Evolutionary conservation across 805 yeast genomes (phyloP).

Genomic region (Wickerhamomyces queroliae): DNA sequence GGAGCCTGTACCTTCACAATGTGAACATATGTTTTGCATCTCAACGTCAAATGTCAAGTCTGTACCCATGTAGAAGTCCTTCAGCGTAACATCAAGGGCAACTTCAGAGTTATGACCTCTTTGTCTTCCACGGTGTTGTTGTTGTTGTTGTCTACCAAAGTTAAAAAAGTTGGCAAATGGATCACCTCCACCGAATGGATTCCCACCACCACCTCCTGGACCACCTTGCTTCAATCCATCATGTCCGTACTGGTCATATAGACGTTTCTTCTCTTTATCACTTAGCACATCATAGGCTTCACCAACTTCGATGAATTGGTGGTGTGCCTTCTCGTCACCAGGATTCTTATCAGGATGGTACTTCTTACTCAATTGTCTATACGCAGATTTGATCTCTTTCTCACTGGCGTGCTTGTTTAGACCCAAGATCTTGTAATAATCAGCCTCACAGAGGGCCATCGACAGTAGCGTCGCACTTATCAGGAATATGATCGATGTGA

Average conservation of each 20-base stretch:
- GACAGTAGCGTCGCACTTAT: background rate
- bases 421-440: slow-evolving; percentile 62
- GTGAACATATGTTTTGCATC: slow-evolving; percentile 69
- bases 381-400: slow-evolving; percentile 79
- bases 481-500: background rate
- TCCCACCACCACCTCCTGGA: slow-evolving; percentile 33
- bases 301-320: slow-evolving; percentile 83
- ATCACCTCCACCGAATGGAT: slow-evolving; percentile 37
- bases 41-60: slow-evolving; percentile 53
- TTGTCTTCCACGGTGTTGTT: slow-evolving; percentile 32
- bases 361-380: slow-evolving; percentile 72
- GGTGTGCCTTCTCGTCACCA: slow-evolving; percentile 75
- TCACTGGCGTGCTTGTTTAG: slow-evolving; percentile 65
- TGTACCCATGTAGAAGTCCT: slow-evolving; percentile 68
- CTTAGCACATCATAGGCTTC: slow-evolving; percentile 87
- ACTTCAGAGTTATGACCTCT: slow-evolving; percentile 62
- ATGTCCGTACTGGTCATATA: slow-evolving; percentile 74
- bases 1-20: slow-evolving; percentile 83
- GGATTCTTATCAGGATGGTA: slow-evolving; percentile 95
- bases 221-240: slow-evolving; percentile 60
- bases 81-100: slow-evolving; percentile 47
- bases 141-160: slow-evolving; percentile 25
- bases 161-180: slow-evolving; percentile 63
- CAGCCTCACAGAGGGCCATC: slow-evolving; percentile 27
- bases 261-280: slow-evolving; percentile 59